A percentile compares a stretch with the other conserved stretches of the same genome.
phyloP scores from a whole-genome alignment of 202 grass and related monocot species.

The Digitaria exilis region DNA sequence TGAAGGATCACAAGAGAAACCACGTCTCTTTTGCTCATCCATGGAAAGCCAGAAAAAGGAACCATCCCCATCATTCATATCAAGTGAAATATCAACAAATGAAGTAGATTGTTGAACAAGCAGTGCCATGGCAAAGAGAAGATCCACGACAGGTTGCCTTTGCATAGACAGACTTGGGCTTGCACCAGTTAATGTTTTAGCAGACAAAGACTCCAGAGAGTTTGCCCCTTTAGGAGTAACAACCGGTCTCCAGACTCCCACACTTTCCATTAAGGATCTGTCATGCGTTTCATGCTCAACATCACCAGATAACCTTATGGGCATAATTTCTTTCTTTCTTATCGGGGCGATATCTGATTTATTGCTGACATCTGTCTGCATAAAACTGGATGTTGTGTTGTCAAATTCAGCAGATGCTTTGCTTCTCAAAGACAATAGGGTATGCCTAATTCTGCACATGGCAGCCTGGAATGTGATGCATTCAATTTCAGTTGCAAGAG shows the following conservation, averaged over 20 bases:
- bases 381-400: constrained; percentile 47
- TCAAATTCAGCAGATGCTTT: constrained; percentile 58
- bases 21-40: constrained; percentile 84
- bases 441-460: constrained; percentile 93
- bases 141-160: constrained; percentile 81
- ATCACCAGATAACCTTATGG: constrained; percentile 81
- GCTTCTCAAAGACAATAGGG: constrained; percentile 67
- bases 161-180: constrained; percentile 46
- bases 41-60: constrained; percentile 82
- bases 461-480: constrained; percentile 89
- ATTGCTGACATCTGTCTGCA: constrained; percentile 44
- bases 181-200: constrained; percentile 52
- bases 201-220: constrained; percentile 54
- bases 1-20: constrained; percentile 87
- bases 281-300: constrained; percentile 76
- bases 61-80: constrained; percentile 80
- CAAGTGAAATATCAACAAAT: constrained; percentile 91
- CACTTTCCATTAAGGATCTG: constrained; percentile 61
- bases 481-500: constrained; percentile 88
- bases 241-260: constrained; percentile 83
- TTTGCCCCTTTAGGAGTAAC: constrained; percentile 74
- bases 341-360: constrained; percentile 51
- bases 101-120: constrained; percentile 94
- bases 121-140: constrained; percentile 83
- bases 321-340: constrained; percentile 82